phyloP scores from a whole-genome alignment of 2,329 filamentous ascomycete genomes.

The Fusarium sp. region DNA sequence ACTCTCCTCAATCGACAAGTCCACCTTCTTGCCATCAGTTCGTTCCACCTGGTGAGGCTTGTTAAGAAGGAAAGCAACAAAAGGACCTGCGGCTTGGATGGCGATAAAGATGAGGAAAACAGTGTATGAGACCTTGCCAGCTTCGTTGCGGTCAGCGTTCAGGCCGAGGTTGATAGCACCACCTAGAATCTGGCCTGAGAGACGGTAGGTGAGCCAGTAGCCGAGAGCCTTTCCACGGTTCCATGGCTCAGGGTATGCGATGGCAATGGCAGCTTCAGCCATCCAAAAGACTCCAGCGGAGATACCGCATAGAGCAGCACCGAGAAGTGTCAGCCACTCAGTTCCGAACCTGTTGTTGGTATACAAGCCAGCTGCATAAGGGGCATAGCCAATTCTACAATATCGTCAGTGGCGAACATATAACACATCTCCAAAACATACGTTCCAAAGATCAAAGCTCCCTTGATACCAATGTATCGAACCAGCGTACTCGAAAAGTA shows the following conservation, averaged over 20 bases:
- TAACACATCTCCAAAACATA: conserved; percentile 45
- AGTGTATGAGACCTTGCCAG: conserved; percentile 75
- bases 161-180: conserved; percentile 78
- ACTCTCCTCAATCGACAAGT: conserved; percentile 67
- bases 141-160: conserved; percentile 67
- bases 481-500: conserved; percentile 74
- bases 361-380: conserved; percentile 78
- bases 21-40: conserved; percentile 72
- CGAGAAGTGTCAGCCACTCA: conserved; percentile 77
- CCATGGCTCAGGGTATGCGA: conserved; percentile 78
- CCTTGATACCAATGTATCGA: conserved; percentile 77
- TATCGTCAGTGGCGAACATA: conserved; percentile 1
- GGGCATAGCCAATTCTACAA: conserved; percentile 72
- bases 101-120: conserved; percentile 80
- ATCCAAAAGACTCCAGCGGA: conserved; percentile 82
- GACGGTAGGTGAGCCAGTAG: conserved; percentile 72
- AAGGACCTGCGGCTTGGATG: conserved; percentile 73
- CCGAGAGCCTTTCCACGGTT: conserved; percentile 75
- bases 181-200: conserved; percentile 76
- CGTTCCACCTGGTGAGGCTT: conserved; percentile 72
- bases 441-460: conserved; percentile 78
- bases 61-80: conserved; percentile 74
- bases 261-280: conserved; percentile 79
- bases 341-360: conserved; percentile 77
- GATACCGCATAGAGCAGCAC: conserved; percentile 76